Percentiles rank a stretch among this genome's conserved stretches.
Evolutionary conservation across 768 basidiomycete species (phyloP).

Genomic region (Suillus subalutaceus): DNA sequence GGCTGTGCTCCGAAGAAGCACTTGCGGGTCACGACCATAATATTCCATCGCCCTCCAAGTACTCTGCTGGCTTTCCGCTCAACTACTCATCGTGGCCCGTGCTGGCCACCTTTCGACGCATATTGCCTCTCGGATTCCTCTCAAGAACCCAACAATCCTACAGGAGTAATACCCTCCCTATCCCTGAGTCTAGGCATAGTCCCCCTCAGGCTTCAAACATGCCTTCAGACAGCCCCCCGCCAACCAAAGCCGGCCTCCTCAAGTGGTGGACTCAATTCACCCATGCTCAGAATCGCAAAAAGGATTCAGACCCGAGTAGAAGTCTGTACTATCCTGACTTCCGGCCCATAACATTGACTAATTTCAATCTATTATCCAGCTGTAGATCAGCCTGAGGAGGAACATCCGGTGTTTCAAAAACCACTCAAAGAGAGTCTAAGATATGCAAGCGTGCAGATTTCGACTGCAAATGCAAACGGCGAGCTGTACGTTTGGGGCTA

Average conservation of each 20-base stretch:
- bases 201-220: conserved; percentile 15
- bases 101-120: conserved; percentile 12
- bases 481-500: conserved; percentile 91
- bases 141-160: neutral
- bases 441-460: conserved; percentile 92
- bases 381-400: conserved; percentile 31
- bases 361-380: conserved; percentile 16
- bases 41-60: neutral
- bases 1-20: conserved; percentile 9
- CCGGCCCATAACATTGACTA: conserved; percentile 8
- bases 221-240: conserved; percentile 37
- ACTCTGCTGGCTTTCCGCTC: neutral
- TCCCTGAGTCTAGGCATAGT: conserved; percentile 8
- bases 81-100: conserved; percentile 22
- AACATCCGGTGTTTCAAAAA: conserved; percentile 77
- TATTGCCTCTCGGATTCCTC: conserved; percentile 5
- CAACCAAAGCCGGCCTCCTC: conserved; percentile 63
- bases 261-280: conserved; percentile 86
- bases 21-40: conserved; percentile 10
- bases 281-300: conserved; percentile 63
- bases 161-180: conserved; percentile 3
- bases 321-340: conserved; percentile 30
- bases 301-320: conserved; percentile 47
- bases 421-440: conserved; percentile 82
- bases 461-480: conserved; percentile 81